Conservation (phyloP, 2,329 filamentous ascomycete genomes). For the Trichoderma atroviride region DNA sequence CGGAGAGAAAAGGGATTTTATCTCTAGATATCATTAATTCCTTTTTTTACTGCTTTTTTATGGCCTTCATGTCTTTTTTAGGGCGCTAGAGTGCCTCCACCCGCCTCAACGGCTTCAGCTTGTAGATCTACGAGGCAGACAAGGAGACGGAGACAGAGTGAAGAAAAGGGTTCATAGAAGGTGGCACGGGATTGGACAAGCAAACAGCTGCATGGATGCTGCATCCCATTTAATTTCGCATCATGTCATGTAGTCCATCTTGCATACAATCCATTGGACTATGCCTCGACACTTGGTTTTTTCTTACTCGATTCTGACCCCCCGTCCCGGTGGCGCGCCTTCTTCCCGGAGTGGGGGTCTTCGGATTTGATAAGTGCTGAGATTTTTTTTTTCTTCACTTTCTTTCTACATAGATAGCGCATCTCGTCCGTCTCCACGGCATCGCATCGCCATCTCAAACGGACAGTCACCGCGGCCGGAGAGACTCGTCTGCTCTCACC, state of each 20-base stretch:
- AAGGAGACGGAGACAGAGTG: neutral
- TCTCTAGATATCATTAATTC: neutral
- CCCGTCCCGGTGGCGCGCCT: slow-evolving; percentile 17
- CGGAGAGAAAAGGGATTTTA: neutral
- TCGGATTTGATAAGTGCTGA: slow-evolving; percentile 9
- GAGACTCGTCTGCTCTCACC: neutral
- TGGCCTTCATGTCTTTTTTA: neutral
- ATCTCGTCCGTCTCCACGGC: slow-evolving; percentile 8
- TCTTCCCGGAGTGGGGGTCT: slow-evolving; percentile 20
- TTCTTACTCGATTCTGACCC: neutral
- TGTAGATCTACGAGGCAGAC: neutral
- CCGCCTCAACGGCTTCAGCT: slow-evolving; percentile 1
- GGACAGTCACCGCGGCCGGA: neutral
- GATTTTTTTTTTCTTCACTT: slow-evolving; percentile 16
- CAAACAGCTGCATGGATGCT: neutral
- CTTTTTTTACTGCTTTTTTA: neutral
- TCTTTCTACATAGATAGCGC: neutral
- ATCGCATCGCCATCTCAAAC: neutral
- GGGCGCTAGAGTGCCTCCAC: neutral
- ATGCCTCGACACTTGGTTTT: neutral
- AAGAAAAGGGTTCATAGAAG: neutral
- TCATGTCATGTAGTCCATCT: neutral
- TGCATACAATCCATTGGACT: neutral
- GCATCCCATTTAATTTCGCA: neutral
- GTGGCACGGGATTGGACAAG: neutral